Conservation (phyloP, 306 rosid genomes). For the Cucumis melo region DNA sequence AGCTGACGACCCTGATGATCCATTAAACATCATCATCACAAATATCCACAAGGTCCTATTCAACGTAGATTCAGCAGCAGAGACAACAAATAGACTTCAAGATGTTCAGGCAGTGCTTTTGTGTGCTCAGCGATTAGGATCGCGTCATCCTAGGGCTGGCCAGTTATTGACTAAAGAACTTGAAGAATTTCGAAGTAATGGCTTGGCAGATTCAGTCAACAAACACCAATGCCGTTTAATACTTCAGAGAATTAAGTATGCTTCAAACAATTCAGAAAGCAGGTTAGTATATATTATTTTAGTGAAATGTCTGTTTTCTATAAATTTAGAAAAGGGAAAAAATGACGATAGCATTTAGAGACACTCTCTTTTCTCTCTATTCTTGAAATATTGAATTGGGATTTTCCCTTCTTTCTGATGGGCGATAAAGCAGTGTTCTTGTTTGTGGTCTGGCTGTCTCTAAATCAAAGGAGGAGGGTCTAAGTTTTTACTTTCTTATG, state of each 20-base stretch:
- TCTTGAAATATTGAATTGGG: not conserved
- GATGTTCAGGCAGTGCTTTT: conserved; percentile 94
- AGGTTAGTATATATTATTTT: conserved; percentile 30
- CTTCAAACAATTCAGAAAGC: conserved; percentile 56
- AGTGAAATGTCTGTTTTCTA: not conserved
- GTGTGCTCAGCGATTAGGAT: conserved; percentile 82
- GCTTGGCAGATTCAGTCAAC: conserved; percentile 86
- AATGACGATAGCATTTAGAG: not conserved
- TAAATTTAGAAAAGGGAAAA: not conserved
- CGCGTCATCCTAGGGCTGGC: conserved; percentile 92
- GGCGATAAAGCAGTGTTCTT: not conserved
- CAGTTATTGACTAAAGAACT: conserved; percentile 77
- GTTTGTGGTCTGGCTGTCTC: not conserved
- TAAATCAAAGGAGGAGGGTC: not conserved
- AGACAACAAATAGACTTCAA: conserved; percentile 80
- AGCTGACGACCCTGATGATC: conserved; percentile 96
- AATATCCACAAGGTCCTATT: conserved; percentile 79
- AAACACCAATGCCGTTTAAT: conserved; percentile 92
- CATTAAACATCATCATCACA: conserved; percentile 70
- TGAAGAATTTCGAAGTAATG: conserved; percentile 67
- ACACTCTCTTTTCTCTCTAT: not conserved
- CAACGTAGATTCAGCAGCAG: conserved; percentile 62
- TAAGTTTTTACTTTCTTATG: not conserved
- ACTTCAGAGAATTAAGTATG: conserved; percentile 86
- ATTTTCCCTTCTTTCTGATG: not conserved